Evolutionary conservation across 2,329 filamentous ascomycete genomes (phyloP), one percentile per base, ranked within the genome.

Genomic region (Penicillium corylophilum): DNA sequence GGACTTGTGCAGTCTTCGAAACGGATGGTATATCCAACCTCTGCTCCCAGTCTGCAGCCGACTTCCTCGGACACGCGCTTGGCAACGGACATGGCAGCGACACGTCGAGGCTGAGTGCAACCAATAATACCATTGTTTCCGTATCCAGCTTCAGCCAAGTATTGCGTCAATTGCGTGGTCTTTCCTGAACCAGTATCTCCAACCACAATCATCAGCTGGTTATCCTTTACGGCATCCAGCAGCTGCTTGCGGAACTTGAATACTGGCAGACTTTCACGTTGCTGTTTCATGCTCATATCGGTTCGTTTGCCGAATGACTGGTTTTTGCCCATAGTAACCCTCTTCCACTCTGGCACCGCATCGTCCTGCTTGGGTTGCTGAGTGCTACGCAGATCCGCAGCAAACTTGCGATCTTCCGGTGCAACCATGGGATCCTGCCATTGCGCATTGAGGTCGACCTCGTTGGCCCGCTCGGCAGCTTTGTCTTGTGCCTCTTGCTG

Each of bases 361-460:
- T 90, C 88, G 0, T 77, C 77, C 1, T 83, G 73, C 60, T 83
- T 82, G 4, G 80, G 75, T 35, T 77, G 68, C 56, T 85, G 84
- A 1, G 86, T 79, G 56, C 83, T 87, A 48, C 90, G 83, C 44
- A 97, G 71, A 60, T 97, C 94, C 59, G 87, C 87, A 1, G 94
- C 94, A 72, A 99, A 99, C 59, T 94, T 87, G 49, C 88, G 82
- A 68, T 92, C 84, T 58, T 94, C 88, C 1, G 90, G 87, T 22
- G 86, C 84, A 13, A 90, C 87, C 92, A 99, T 96, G 0, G 94
- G 94, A 69, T 99, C 94, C 51, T 96, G 88, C 95, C 95, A 99
- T 71, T 96, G 91, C 12, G 89, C 85, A 46, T 87, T 85, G 3
- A 99, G 77, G 64, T 97, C 91, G 28, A 94, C 88, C 64, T 91